Conservation (phyloP, 345 rosid species). For the Streptanthus diversifolius region DNA sequence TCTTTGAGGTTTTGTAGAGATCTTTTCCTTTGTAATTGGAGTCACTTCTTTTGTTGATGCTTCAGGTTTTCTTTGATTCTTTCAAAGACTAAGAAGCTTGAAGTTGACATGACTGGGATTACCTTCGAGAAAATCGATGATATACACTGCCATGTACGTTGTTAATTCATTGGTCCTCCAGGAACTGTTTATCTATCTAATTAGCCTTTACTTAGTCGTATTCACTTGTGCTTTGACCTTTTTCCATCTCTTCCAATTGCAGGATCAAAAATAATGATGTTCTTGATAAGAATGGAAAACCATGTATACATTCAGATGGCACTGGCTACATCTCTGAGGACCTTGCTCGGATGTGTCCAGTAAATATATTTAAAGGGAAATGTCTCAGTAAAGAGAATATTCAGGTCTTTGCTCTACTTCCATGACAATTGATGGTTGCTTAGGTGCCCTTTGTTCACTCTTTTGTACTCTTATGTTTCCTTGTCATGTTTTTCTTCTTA, state of each 20-base stretch:
- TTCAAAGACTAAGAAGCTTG: slow-evolving; percentile 55
- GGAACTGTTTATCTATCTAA: neutral
- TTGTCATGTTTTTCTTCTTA: neutral
- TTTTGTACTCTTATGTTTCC: neutral
- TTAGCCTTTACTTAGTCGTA: neutral
- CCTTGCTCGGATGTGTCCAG: slow-evolving; percentile 61
- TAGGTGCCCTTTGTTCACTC: neutral
- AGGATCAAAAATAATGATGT: slow-evolving; percentile 48
- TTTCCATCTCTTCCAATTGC: slow-evolving; percentile 9
- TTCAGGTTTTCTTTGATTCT: slow-evolving; percentile 64
- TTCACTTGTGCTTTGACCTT: neutral
- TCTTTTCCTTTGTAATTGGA: neutral
- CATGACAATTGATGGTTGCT: neutral
- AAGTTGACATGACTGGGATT: slow-evolving; percentile 40
- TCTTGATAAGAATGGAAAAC: slow-evolving; percentile 38
- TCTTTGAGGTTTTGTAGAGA: neutral
- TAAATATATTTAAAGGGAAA: slow-evolving; percentile 36
- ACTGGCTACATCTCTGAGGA: slow-evolving; percentile 84
- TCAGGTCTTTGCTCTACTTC: slow-evolving; percentile 13
- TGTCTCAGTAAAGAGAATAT: neutral
- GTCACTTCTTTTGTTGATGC: slow-evolving; percentile 17
- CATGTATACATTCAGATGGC: slow-evolving; percentile 64
- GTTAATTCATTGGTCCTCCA: neutral
- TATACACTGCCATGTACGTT: slow-evolving; percentile 49
- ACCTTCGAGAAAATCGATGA: slow-evolving; percentile 31